Percentiles rank a stretch among this genome's conserved stretches.
phyloP scores from a whole-genome alignment of 1,284 basidiomycete species.

The Papiliotrema fonsecae region DNA sequence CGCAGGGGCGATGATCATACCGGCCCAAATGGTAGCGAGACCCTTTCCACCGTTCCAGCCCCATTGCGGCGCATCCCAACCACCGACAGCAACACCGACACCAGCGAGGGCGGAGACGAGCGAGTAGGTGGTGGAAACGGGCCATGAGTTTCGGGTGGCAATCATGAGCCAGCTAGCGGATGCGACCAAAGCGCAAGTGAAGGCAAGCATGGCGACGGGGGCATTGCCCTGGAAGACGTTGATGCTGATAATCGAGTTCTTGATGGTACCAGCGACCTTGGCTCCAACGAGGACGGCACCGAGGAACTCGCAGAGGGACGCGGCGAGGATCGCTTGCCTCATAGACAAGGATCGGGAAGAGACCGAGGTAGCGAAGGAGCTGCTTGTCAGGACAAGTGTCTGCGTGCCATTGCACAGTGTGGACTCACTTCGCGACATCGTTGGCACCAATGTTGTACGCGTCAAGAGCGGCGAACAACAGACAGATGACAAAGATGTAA shows the following conservation, averaged over 20 bases:
- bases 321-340: constrained; percentile 48
- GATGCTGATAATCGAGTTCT: constrained; percentile 49
- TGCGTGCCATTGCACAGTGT: not conserved
- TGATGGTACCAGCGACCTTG: constrained; percentile 50
- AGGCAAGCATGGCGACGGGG: constrained; percentile 50
- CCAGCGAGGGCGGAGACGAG: constrained; percentile 51
- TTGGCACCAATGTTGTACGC: constrained; percentile 52
- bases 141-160: constrained; percentile 46
- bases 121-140: constrained; percentile 50
- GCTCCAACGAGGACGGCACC: constrained; percentile 50
- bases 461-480: constrained; percentile 49
- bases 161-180: constrained; percentile 50
- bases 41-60: constrained; percentile 53
- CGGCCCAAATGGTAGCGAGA: constrained; percentile 49
- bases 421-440: constrained; percentile 23
- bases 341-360: constrained; percentile 51
- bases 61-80: constrained; percentile 49
- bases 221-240: constrained; percentile 48
- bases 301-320: constrained; percentile 50
- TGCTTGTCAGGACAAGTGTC: constrained; percentile 31
- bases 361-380: constrained; percentile 52
- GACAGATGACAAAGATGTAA: constrained; percentile 50
- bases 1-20: constrained; percentile 45
- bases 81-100: constrained; percentile 51
- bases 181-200: constrained; percentile 48